A percentile compares a stretch with the other conserved stretches of the same genome.
phyloP scores from a whole-genome alignment of 352 stramenopile species.

The Pythium chondricola region DNA sequence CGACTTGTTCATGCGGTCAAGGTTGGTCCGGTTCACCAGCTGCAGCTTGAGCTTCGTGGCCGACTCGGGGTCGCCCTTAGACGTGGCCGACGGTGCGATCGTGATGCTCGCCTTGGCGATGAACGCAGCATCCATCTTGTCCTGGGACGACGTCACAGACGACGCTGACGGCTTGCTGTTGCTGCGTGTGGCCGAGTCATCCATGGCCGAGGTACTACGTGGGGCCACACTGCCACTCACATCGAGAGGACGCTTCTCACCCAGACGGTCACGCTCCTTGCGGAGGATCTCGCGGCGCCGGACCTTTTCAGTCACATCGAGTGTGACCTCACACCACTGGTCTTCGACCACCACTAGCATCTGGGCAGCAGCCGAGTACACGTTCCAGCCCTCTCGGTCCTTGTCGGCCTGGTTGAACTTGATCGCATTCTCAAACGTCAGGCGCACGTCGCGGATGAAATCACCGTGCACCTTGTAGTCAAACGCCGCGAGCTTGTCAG shows the following conservation, averaged over 20 bases:
- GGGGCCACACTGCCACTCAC: background rate
- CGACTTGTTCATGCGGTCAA: constrained; percentile 79
- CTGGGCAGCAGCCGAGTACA: constrained; percentile 68
- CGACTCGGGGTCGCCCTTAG: constrained; percentile 10
- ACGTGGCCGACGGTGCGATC: constrained; percentile 4
- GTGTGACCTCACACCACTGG: constrained; percentile 69
- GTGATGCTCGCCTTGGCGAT: constrained; percentile 14
- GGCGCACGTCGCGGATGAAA: constrained; percentile 70
- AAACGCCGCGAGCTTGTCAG: constrained; percentile 53
- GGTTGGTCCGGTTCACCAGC: constrained; percentile 55
- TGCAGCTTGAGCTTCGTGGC: constrained; percentile 54
- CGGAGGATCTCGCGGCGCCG: constrained; percentile 61
- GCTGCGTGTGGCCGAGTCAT: constrained; percentile 15
- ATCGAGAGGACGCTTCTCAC: constrained; percentile 49
- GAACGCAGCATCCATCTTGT: constrained; percentile 2
- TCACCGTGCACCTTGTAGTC: constrained; percentile 80
- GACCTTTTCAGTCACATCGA: constrained; percentile 70
- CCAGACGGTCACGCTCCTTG: constrained; percentile 63
- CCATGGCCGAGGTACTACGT: background rate
- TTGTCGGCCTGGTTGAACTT: constrained; percentile 79
- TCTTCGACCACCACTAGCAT: constrained; percentile 74
- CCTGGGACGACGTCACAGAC: background rate
- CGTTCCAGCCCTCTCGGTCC: constrained; percentile 70
- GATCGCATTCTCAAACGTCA: constrained; percentile 85
- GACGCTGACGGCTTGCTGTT: constrained; percentile 6